Percentiles rank a stretch among this genome's conserved stretches.
phyloP scores from a whole-genome alignment of 441 rosid genomes.

The Heliophila coronopifolia region DNA sequence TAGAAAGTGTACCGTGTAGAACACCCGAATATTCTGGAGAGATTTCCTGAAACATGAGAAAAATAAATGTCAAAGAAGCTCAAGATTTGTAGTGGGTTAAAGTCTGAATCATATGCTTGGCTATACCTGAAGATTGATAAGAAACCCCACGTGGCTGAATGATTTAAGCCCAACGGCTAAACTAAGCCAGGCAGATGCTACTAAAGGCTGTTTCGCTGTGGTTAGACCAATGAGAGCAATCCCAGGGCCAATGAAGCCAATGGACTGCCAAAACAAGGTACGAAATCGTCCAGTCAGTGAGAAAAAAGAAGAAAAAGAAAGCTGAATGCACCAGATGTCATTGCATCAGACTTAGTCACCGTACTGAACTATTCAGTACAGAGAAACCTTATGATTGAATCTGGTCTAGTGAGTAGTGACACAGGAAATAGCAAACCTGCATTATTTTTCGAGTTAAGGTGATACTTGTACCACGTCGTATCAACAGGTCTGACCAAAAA shows the following conservation, averaged over 20 bases:
- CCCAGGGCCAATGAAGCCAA: conserved; percentile 86
- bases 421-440: conserved; percentile 43
- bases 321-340: neutral
- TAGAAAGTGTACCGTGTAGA: conserved; percentile 55
- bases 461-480: conserved; percentile 61
- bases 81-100: neutral
- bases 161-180: conserved; percentile 82
- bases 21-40: conserved; percentile 88
- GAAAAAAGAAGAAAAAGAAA: neutral
- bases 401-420: conserved; percentile 6
- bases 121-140: conserved; percentile 79
- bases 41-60: conserved; percentile 58
- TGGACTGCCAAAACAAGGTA: conserved; percentile 49
- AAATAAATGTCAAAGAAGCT: conserved; percentile 18
- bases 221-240: conserved; percentile 70
- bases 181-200: conserved; percentile 62
- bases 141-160: conserved; percentile 97
- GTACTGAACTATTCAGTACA: neutral
- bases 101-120: conserved; percentile 5
- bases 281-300: neutral
- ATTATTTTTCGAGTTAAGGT: conserved; percentile 76
- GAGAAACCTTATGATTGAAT: neutral
- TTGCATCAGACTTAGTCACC: neutral
- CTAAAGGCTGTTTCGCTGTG: conserved; percentile 55
- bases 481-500: conserved; percentile 51